phyloP scores from a whole-genome alignment of 352 stramenopile species.

The Phytophthora chlamydospora region DNA sequence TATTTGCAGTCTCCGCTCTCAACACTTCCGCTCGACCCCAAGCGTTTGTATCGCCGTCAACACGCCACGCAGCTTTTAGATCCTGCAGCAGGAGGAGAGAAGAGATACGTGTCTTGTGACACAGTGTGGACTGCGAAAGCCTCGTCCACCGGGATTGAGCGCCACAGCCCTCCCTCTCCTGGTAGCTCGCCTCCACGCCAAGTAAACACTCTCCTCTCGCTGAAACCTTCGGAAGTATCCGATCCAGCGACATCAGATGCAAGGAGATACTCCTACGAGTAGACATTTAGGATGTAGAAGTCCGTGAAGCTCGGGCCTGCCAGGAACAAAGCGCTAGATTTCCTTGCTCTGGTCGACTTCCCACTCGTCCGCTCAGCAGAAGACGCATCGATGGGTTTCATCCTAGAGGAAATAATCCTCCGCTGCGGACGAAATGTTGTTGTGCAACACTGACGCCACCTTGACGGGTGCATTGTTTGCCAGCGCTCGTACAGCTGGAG shows the following conservation, averaged over 20 bases:
- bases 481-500: conserved; percentile 38
- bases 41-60: conserved; percentile 11
- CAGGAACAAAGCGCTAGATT: conserved; percentile 33
- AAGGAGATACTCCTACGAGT: conserved; percentile 27
- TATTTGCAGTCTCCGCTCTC: too few species aligned
- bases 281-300: conserved; percentile 33
- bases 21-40: too few species aligned
- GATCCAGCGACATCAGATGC: conserved; percentile 17
- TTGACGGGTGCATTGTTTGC: conserved; percentile 39
- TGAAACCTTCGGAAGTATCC: conserved; percentile 17
- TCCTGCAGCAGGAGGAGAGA: conserved; percentile 14
- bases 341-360: conserved; percentile 45
- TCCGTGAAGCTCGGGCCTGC: conserved; percentile 22
- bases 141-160: conserved; percentile 21
- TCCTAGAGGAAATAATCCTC: conserved; percentile 38
- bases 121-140: conserved; percentile 27
- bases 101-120: conserved; percentile 21
- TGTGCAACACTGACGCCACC: conserved; percentile 23
- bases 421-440: conserved; percentile 38
- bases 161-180: conserved; percentile 17
- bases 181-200: conserved; percentile 27
- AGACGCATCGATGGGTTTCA: conserved; percentile 43
- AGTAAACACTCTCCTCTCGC: conserved; percentile 16
- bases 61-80: conserved; percentile 12
- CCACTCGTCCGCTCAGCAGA: conserved; percentile 43